phyloP scores from a whole-genome alignment of 768 basidiomycete genomes.

The Psilocybe subaeruginosa region DNA sequence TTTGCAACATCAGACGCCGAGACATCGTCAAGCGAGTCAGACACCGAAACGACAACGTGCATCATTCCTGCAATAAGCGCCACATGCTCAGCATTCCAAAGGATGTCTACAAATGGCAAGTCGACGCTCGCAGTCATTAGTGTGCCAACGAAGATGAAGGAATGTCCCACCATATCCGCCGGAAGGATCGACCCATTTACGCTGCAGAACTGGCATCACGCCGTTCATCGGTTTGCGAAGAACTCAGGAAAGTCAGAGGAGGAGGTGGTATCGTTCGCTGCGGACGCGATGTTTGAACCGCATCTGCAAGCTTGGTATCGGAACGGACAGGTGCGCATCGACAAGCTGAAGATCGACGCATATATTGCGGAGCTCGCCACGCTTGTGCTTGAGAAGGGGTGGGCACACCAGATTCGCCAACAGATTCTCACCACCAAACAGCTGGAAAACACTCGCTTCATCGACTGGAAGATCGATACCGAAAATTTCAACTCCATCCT shows the following conservation, averaged over 20 bases:
- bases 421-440: slow-evolving; percentile 14
- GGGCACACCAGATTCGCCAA: not conserved
- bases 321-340: slow-evolving; percentile 12
- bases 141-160: slow-evolving; percentile 3
- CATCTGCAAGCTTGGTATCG: slow-evolving; percentile 18
- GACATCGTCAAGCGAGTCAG: too few species aligned
- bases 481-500: slow-evolving; percentile 21
- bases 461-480: slow-evolving; percentile 20
- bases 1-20: too few species aligned
- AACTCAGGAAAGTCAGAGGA: slow-evolving; percentile 12
- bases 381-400: slow-evolving; percentile 11
- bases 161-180: slow-evolving; percentile 21
- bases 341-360: slow-evolving; percentile 13
- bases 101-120: too few species aligned
- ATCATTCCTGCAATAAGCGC: too few species aligned
- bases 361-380: slow-evolving; percentile 17
- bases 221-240: slow-evolving; percentile 18
- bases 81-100: too few species aligned
- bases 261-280: slow-evolving; percentile 18
- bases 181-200: slow-evolving; percentile 13
- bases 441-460: slow-evolving; percentile 6
- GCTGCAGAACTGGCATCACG: slow-evolving; percentile 16
- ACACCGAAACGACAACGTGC: too few species aligned
- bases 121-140: too few species aligned
- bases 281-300: slow-evolving; percentile 21